Conservation (phyloP, 2,329 filamentous ascomycete genomes). For the Xylariaceae sp. region DNA sequence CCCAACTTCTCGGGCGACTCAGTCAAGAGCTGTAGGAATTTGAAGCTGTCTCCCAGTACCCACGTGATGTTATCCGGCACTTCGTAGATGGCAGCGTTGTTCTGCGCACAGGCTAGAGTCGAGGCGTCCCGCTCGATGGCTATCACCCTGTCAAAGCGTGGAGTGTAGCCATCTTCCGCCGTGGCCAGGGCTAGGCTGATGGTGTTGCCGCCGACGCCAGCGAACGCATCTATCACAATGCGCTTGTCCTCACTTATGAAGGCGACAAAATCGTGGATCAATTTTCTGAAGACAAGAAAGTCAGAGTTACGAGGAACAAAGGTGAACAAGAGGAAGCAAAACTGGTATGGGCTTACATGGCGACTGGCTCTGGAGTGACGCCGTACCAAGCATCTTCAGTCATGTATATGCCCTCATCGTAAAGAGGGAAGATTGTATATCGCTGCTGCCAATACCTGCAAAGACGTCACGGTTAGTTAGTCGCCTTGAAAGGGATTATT, state of each 20-base stretch:
- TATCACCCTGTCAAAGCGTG: slow-evolving; percentile 76
- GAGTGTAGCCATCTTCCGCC: slow-evolving; percentile 39
- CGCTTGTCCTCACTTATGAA: slow-evolving; percentile 38
- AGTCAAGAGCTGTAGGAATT: slow-evolving; percentile 51
- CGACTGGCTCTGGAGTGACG: slow-evolving; percentile 89
- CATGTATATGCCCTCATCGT: slow-evolving; percentile 82
- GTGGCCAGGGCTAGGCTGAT: slow-evolving; percentile 76
- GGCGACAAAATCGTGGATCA: slow-evolving; percentile 64
- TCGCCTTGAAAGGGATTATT: too few relatives aligned
- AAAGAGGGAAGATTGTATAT: slow-evolving; percentile 78
- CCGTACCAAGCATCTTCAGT: slow-evolving; percentile 96
- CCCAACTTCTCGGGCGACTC: slow-evolving; percentile 30
- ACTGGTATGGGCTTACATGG: slow-evolving; percentile 51
- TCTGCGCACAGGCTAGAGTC: slow-evolving; percentile 81
- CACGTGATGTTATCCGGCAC: slow-evolving; percentile 72
- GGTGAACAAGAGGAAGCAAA: neutral
- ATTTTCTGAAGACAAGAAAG: slow-evolving; percentile 47
- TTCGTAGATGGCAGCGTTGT: slow-evolving; percentile 83
- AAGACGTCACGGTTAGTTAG: neutral
- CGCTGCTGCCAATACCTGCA: slow-evolving; percentile 87
- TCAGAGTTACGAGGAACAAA: slow-evolving; percentile 16
- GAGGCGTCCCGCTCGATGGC: slow-evolving; percentile 79
- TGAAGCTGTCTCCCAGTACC: slow-evolving; percentile 82
- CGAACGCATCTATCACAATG: slow-evolving; percentile 81
- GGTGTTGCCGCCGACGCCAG: slow-evolving; percentile 84